phyloP scores from a whole-genome alignment of 2,329 filamentous ascomycete species.

The Westerdykella aurantiaca region DNA sequence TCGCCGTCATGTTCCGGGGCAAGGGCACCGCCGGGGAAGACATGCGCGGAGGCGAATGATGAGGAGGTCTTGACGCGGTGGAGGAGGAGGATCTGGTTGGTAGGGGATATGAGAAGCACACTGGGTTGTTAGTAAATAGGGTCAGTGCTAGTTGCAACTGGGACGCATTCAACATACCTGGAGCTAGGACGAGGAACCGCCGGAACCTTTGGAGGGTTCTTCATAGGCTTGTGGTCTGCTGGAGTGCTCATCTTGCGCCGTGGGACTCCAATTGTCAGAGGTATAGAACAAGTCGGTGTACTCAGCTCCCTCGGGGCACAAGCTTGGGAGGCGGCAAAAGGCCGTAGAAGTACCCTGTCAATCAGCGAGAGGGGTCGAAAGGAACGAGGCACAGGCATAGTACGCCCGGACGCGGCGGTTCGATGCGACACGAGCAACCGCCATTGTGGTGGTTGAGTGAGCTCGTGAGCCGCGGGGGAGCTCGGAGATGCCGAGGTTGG shows the following conservation, averaged over 20 bases:
- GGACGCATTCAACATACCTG: conserved; percentile 40
- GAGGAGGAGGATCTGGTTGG: conserved; percentile 81
- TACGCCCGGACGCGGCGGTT: conserved; percentile 11
- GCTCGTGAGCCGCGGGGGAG: conserved; percentile 19
- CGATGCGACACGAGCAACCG: conserved; percentile 8
- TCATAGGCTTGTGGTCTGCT: conserved; percentile 26
- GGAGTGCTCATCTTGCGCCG: conserved; percentile 28
- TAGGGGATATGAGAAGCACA: conserved; percentile 76
- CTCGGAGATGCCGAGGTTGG: conserved; percentile 29
- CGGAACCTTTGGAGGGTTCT: conserved; percentile 32
- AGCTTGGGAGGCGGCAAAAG: neutral
- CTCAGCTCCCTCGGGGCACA: neutral
- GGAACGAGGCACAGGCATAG: conserved; percentile 20
- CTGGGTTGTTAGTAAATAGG: conserved; percentile 40
- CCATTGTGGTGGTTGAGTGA: conserved; percentile 19
- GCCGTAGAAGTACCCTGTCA: conserved; percentile 2
- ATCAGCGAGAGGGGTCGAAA: conserved; percentile 6
- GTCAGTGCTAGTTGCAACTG: neutral
- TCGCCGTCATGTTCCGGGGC: conserved; percentile 69
- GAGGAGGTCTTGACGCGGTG: conserved; percentile 77
- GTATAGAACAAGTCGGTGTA: neutral
- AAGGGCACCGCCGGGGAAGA: conserved; percentile 89
- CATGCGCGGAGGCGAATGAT: conserved; percentile 85
- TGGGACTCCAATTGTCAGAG: neutral
- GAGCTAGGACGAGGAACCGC: conserved; percentile 58